These are phyloP conservation scores for Lipomyces yamanashiensis DNA, from an alignment of 805 yeast species.

Conservation along the genomic window DNA sequence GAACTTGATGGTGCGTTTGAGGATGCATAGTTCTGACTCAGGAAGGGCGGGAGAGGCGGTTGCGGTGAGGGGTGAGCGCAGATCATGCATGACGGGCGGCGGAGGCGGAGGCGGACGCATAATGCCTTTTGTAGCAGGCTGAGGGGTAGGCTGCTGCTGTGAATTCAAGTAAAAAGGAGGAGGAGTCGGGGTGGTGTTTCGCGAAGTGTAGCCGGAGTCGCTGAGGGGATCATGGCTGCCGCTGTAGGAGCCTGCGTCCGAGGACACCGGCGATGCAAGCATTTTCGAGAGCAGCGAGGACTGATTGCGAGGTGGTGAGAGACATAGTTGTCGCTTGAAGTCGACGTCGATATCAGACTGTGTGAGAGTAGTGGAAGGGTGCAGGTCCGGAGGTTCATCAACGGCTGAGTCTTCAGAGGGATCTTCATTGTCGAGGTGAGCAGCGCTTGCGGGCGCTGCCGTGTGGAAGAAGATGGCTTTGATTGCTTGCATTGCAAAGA, in stretches of 20 bases:
- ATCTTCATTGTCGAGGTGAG: conserved; percentile 17
- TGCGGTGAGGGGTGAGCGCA: neutral
- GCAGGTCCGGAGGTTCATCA: conserved; percentile 30
- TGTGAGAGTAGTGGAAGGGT: neutral
- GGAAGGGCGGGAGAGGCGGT: conserved; percentile 2
- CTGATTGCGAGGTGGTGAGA: conserved; percentile 27
- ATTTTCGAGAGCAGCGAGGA: conserved; percentile 32
- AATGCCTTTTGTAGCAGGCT: conserved; percentile 5
- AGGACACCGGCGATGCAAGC: conserved; percentile 31
- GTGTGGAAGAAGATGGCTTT: conserved; percentile 13
- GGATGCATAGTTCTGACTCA: conserved; percentile 4
- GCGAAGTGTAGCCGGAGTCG: conserved; percentile 29
- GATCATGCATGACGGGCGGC: neutral
- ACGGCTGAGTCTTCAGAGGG: conserved; percentile 13
- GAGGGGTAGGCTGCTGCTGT: neutral
- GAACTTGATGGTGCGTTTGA: conserved; percentile 25
- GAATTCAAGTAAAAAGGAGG: conserved; percentile 14
- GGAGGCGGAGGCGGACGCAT: conserved; percentile 5
- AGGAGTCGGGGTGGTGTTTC: conserved; percentile 34
- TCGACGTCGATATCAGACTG: conserved; percentile 1
- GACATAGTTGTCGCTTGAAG: conserved; percentile 16
- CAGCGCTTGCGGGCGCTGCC: neutral
- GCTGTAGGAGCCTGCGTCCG: conserved; percentile 20
- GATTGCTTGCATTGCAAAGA: conserved; percentile 11
- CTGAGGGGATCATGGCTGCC: conserved; percentile 17